Conservation (phyloP, 805 yeast species). For the Lachancea fermentati region DNA sequence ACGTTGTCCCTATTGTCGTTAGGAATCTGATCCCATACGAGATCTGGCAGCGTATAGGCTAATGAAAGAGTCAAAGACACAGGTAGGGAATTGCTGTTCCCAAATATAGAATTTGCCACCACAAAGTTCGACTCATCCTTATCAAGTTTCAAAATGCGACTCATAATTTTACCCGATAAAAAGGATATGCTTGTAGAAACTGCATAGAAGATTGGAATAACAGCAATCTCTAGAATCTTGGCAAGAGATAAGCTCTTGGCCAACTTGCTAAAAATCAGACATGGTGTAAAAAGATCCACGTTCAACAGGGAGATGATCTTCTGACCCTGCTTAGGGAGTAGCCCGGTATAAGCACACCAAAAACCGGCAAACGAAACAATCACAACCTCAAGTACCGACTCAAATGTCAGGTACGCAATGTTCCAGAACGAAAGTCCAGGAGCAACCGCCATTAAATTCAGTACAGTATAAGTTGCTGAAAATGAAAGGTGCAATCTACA, state of each 20-base stretch:
- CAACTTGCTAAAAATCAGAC: slow-evolving; percentile 81
- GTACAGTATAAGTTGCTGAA: not conserved
- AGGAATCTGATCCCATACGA: slow-evolving; percentile 68
- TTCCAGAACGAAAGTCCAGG: slow-evolving; percentile 28
- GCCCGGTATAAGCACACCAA: slow-evolving; percentile 69
- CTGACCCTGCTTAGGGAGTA: slow-evolving; percentile 68
- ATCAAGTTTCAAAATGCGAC: slow-evolving; percentile 52
- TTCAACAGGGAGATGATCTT: slow-evolving; percentile 70
- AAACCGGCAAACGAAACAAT: slow-evolving; percentile 82
- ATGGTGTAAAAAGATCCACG: slow-evolving; percentile 92
- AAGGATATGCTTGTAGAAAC: slow-evolving; percentile 75
- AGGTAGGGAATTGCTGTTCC: slow-evolving; percentile 91
- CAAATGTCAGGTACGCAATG: slow-evolving; percentile 64
- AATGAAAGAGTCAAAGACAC: slow-evolving; percentile 82
- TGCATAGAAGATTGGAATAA: slow-evolving; percentile 83
- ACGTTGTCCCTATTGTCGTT: slow-evolving; percentile 63
- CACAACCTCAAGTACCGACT: slow-evolving; percentile 89
- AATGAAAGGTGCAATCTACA: not conserved
- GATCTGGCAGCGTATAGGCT: slow-evolving; percentile 67
- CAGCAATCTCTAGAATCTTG: slow-evolving; percentile 71
- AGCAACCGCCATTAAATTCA: slow-evolving; percentile 9
- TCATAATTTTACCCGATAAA: slow-evolving; percentile 51
- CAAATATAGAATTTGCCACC: slow-evolving; percentile 95
- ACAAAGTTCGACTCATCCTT: slow-evolving; percentile 82
- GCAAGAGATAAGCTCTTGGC: slow-evolving; percentile 62